phyloP scores from a whole-genome alignment of 2,329 filamentous ascomycete genomes.

The Cryphonectria japonica region DNA sequence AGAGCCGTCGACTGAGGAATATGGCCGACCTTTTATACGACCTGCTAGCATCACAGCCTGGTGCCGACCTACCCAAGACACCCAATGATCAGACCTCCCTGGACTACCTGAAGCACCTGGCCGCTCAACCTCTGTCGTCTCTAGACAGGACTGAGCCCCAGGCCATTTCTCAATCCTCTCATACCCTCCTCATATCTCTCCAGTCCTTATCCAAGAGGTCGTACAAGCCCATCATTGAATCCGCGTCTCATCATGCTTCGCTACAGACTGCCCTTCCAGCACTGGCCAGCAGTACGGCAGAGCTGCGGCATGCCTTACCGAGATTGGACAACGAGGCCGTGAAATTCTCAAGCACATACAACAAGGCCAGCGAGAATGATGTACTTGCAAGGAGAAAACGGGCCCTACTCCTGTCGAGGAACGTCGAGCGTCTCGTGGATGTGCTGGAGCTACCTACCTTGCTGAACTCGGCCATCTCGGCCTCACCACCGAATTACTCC shows the following conservation, averaged over 20 bases:
- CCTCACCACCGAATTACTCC: conserved; percentile 74
- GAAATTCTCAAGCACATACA: conserved; percentile 81
- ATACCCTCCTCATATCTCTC: conserved; percentile 79
- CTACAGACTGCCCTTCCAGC: conserved; percentile 73
- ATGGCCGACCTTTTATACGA: conserved; percentile 79
- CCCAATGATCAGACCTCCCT: conserved; percentile 57
- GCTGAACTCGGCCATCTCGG: conserved; percentile 76
- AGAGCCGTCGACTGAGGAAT: conserved; percentile 22
- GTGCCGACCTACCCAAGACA: conserved; percentile 37
- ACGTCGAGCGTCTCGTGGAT: conserved; percentile 87
- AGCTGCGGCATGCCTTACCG: conserved; percentile 74
- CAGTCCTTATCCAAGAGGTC: conserved; percentile 90
- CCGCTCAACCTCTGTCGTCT: conserved; percentile 74
- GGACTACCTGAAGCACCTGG: conserved; percentile 76
- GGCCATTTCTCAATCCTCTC: conserved; percentile 77
- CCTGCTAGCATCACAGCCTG: conserved; percentile 54
- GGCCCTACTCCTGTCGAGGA: conserved; percentile 79
- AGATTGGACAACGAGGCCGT: conserved; percentile 78
- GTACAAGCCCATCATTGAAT: conserved; percentile 81
- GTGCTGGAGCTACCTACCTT: conserved; percentile 88
- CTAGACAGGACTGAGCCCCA: conserved; percentile 77
- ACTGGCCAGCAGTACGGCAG: conserved; percentile 66
- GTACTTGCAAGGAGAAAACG: conserved; percentile 75
- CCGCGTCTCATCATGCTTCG: conserved; percentile 75
- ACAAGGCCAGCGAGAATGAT: conserved; percentile 70